These are phyloP conservation scores for Ministeria vibrans DNA, from an alignment of 78 protist species.

Conservation along the genomic window DNA sequence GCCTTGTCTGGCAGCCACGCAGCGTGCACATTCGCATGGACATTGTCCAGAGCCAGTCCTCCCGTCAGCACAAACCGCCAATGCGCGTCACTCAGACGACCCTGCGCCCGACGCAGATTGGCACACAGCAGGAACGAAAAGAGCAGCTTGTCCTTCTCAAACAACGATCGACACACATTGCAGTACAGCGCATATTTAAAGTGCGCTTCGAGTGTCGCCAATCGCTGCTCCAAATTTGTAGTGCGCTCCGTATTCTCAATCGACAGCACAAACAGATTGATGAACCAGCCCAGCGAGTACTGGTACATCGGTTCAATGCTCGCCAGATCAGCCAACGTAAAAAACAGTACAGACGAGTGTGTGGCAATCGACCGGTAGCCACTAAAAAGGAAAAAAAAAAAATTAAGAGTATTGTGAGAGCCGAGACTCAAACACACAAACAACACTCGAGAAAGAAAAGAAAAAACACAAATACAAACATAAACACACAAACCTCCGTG, in stretches of 20 bases:
- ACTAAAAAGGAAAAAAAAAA: background rate
- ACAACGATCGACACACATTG: slow-evolving; percentile 66
- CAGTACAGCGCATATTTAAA: slow-evolving; percentile 52
- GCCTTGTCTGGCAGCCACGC: slow-evolving; percentile 51
- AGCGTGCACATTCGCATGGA: slow-evolving; percentile 34
- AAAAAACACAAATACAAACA: background rate
- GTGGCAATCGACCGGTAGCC: slow-evolving; percentile 81
- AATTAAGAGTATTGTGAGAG: background rate
- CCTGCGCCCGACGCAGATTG: slow-evolving; percentile 8
- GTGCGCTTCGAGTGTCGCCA: slow-evolving; percentile 38
- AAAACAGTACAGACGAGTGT: slow-evolving; percentile 78
- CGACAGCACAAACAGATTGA: slow-evolving; percentile 54
- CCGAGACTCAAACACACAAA: background rate
- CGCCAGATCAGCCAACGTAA: slow-evolving; percentile 72
- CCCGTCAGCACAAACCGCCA: slow-evolving; percentile 53
- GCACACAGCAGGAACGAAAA: slow-evolving; percentile 75
- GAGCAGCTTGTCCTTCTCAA: slow-evolving; percentile 80
- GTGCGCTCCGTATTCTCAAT: slow-evolving; percentile 18
- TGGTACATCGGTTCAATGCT: slow-evolving; percentile 78
- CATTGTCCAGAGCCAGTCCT: slow-evolving; percentile 61
- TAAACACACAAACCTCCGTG: slow-evolving; percentile 22
- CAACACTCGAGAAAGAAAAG: background rate
- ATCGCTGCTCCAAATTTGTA: slow-evolving; percentile 31
- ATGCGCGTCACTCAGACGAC: slow-evolving; percentile 5
- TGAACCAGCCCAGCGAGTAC: slow-evolving; percentile 71